A percentile compares a stretch with the other conserved stretches of the same genome.
Evolutionary conservation across 495 filamentous ascomycete genomes (phyloP).

Genomic region (Penicillium steckii): DNA sequence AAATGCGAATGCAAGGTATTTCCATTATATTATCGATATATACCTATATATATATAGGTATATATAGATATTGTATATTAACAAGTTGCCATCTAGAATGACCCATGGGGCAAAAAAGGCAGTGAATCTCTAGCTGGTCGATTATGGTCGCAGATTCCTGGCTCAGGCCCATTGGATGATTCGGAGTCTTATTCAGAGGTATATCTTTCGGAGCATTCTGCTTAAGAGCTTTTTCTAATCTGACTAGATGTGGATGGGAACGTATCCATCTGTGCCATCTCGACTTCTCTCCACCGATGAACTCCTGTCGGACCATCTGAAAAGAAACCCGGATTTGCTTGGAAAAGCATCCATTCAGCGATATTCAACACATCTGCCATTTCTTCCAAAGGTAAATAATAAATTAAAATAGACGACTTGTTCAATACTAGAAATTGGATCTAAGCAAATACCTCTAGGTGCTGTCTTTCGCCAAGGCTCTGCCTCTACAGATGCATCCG

Average conservation of each 20-base stretch:
- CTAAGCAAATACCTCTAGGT: slow-evolving; percentile 41
- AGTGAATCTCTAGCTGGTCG: slow-evolving; percentile 37
- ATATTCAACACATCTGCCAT: slow-evolving; percentile 64
- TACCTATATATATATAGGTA: not conserved
- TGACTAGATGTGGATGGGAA: slow-evolving; percentile 71
- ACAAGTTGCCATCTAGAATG: slow-evolving; percentile 29
- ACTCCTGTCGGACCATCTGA: slow-evolving; percentile 59
- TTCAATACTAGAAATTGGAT: not conserved
- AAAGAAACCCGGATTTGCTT: slow-evolving; percentile 61
- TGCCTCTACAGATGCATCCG: slow-evolving; percentile 75
- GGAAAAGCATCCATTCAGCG: slow-evolving; percentile 56
- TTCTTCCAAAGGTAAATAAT: slow-evolving; percentile 68
- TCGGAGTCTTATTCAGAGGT: slow-evolving; percentile 43
- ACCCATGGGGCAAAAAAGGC: slow-evolving; percentile 47
- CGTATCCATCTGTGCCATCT: slow-evolving; percentile 68
- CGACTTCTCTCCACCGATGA: slow-evolving; percentile 58
- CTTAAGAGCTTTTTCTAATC: not conserved
- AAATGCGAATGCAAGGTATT: slow-evolving; percentile 16
- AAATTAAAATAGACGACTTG: not conserved
- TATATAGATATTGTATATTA: not conserved
- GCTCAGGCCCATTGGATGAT: slow-evolving; percentile 29
- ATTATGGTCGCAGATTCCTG: slow-evolving; percentile 39
- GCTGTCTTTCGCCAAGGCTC: slow-evolving; percentile 70
- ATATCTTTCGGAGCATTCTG: not conserved
- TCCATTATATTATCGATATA: not conserved